These are phyloP conservation scores for Plasmodium ovale DNA, from an alignment of 169 alveolate genomes.

Conservation along the genomic window DNA sequence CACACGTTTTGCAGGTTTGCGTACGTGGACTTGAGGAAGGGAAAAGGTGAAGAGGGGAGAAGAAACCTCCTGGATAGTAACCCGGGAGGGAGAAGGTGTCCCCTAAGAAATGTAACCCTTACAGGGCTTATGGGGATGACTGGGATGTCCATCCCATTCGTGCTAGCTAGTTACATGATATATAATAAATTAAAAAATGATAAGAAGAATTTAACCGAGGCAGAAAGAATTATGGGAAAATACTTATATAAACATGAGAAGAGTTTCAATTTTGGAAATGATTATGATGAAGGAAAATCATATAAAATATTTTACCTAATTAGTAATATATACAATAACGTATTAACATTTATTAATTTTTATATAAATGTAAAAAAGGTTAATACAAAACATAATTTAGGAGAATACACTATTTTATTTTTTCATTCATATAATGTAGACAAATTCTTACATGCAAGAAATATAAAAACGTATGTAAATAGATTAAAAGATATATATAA, in stretches of 20 bases:
- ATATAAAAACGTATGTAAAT: conserved; percentile 64
- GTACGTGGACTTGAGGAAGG: conserved; percentile 28
- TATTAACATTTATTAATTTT: conserved; percentile 37
- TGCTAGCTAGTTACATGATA: conserved; percentile 38
- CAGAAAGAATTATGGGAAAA: conserved; percentile 54
- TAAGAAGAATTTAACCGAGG: conserved; percentile 37
- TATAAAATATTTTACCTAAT: conserved; percentile 29
- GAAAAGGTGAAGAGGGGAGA: conserved; percentile 22
- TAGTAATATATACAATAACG: conserved; percentile 32
- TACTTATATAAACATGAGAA: conserved; percentile 57
- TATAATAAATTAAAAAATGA: conserved; percentile 43
- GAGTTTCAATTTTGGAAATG: not conserved
- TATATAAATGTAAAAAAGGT: conserved; percentile 61
- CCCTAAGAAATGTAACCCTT: conserved; percentile 23
- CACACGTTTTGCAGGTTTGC: conserved; percentile 15
- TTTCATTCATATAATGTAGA: conserved; percentile 71
- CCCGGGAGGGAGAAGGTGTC: not conserved
- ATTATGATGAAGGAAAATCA: conserved; percentile 29
- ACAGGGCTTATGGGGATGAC: conserved; percentile 28
- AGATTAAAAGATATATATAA: conserved; percentile 60
- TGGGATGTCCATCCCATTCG: conserved; percentile 38
- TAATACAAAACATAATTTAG: conserved; percentile 7
- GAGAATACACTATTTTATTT: conserved; percentile 63
- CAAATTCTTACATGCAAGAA: conserved; percentile 49
- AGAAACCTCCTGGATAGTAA: conserved; percentile 16